Evolutionary conservation across 805 yeast species (phyloP), one percentile per base, ranked within the genome.

Genomic region (Cyberlindnera meyerae): DNA sequence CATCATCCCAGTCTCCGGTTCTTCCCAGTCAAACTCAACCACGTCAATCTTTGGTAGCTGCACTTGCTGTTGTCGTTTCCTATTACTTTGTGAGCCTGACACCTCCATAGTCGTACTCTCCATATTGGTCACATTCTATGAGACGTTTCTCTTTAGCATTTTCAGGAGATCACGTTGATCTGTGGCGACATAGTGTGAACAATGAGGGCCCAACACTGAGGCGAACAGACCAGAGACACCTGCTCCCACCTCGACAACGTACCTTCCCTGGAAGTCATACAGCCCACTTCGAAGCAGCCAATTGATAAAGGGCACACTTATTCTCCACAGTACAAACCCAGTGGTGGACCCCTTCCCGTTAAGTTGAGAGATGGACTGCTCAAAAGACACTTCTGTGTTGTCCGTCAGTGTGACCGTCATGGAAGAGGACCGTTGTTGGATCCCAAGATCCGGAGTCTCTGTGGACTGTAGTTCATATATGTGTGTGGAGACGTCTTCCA

Each of bases 261-360:
- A 39, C 2, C 55, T 42, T 3, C 39, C 49, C 1, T 34, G 31
- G 4, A 48, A 43, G 12, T 45, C 36, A 22, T 55, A 39, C 6
- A 42, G 25, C 2, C 21, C 11, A 1, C 39, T 31, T 5, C 31
- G 7, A n/a, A 66, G 16, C 2, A 77, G 31, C 86, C 87, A 80
- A 29, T 75, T 70, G 1, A 66, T 66, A 27, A 80, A 59, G 2
- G 62, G 50, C 2, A 68, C 64, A 1, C 77, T 64, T 1, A 75
- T 61, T 28, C 62, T 60, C 88, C 88, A 80, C 27, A 79, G 61
- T 4, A 79, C 70, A 42, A 73, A 81, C 11, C 88, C 88, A 0
- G 86, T 79, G 5, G 81, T 70, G 11, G 49, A 43, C 1, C 14
- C 71, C 63, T 12, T 58, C 27, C 52, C 48, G 18, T 57, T 53